Evolutionary conservation across 139 green algal genomes (phyloP), one percentile per base, ranked within the genome.

Genomic region (Chloropicon primus): DNA sequence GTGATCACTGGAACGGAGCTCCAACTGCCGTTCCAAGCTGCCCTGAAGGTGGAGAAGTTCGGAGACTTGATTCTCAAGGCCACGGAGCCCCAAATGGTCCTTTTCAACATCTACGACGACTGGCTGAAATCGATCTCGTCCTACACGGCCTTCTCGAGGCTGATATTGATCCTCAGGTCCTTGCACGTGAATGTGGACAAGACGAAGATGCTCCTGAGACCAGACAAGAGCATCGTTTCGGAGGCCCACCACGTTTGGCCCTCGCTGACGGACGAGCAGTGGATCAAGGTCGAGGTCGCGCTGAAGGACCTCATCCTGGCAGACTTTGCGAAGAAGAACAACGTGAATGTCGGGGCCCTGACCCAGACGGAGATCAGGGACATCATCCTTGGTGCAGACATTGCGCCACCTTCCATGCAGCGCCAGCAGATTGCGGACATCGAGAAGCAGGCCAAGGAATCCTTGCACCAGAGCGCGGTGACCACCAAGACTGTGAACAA

Each of bases 41-140:
- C 72, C 72, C 72, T 89, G 28, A 97, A 98, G 88, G 94, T 99
- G 72, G 96, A 99, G 88, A 99, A 99, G 90, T 97, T 97, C 88
- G 93, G 93, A 22, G 93, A 97, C 85, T 86, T 97, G 0, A 96
- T 97, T 85, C 85, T 97, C n/a, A 97, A 97, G 89, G 91, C 91
- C 41, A 94, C 88, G 21, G 91, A 96, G 86, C 90, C 91, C 54
- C 94, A 98, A 90, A 99, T 99, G 95, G 90, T 98, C 76, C 89
- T 99, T 71, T 99, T 99, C 91, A 99, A 99, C 92, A 92, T 99
- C 82, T 99, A 99, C 86, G 96, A 99, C 83, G 96, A 99, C 92
- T 99, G 96, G 93, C 89, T 98, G 53, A 94, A 94, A 80, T 96
- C 91, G 53, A 95, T 99, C 81, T 94, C 85, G 71, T 94, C 88